phyloP scores from a whole-genome alignment of 1,284 basidiomycete species.

The Papiliotrema nemorosa region DNA sequence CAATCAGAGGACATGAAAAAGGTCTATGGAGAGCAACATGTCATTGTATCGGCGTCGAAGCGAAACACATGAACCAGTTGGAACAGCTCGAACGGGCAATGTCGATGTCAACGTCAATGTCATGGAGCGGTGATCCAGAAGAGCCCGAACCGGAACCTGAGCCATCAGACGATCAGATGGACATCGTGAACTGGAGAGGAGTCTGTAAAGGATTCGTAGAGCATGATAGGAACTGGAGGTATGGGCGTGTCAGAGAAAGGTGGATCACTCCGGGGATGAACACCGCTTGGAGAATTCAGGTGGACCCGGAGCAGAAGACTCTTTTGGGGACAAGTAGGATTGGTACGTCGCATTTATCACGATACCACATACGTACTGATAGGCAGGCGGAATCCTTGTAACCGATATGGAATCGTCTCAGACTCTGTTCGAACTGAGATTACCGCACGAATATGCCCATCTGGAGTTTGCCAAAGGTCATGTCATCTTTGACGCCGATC shows the following conservation, averaged over 20 bases:
- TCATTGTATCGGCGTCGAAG: constrained; percentile 17
- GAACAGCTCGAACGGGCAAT: constrained; percentile 9
- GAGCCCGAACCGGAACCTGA: not conserved
- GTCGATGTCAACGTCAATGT: not conserved
- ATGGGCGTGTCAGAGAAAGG: constrained; percentile 20
- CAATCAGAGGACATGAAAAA: constrained; percentile 13
- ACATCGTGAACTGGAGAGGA: constrained; percentile 21
- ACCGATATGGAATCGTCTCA: constrained; percentile 18
- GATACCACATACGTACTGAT: not conserved
- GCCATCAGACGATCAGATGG: not conserved
- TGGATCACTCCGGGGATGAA: constrained; percentile 28
- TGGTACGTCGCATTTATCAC: constrained; percentile 10
- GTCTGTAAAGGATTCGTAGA: constrained; percentile 13
- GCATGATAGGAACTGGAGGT: constrained; percentile 28
- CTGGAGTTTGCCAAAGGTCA: constrained; percentile 40
- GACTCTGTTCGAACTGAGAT: constrained; percentile 26
- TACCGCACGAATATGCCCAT: constrained; percentile 25
- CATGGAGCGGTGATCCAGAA: constrained; percentile 7
- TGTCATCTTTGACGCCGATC: constrained; percentile 28
- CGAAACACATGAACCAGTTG: constrained; percentile 7
- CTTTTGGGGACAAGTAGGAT: constrained; percentile 27
- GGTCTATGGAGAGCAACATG: constrained; percentile 25
- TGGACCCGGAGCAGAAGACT: constrained; percentile 27
- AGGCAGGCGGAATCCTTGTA: constrained; percentile 20
- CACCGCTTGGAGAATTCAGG: constrained; percentile 40